Evolutionary conservation across 1,284 basidiomycete species (phyloP).

Genomic region (Sporisorium exsertum): DNA sequence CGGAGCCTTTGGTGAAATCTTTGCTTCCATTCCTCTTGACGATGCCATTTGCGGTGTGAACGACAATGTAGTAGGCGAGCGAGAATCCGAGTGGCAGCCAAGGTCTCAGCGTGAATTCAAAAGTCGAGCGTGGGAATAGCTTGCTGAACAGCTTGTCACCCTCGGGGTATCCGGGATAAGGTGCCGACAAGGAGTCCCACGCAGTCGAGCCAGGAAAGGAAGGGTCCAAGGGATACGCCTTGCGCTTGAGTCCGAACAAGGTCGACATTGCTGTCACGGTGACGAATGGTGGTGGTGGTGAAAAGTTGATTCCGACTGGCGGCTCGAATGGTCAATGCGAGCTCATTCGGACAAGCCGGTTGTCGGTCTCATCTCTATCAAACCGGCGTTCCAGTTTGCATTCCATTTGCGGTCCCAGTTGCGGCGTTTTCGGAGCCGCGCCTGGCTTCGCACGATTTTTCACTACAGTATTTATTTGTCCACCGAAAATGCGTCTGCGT

Average conservation of each 20-base stretch:
- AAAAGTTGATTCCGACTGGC: neutral
- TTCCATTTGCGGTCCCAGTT: slow-evolving; percentile 1
- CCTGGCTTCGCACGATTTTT: neutral
- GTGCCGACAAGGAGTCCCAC: slow-evolving; percentile 24
- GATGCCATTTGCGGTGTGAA: slow-evolving; percentile 49
- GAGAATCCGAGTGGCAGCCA: slow-evolving; percentile 51
- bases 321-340: neutral
- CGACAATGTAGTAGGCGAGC: slow-evolving; percentile 56
- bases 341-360: neutral
- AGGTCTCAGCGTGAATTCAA: slow-evolving; percentile 35
- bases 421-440: slow-evolving; percentile 6
- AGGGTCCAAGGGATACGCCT: slow-evolving; percentile 47
- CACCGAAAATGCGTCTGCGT: slow-evolving; percentile 10
- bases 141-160: slow-evolving; percentile 22
- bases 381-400: neutral
- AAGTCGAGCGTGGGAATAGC: slow-evolving; percentile 18
- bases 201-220: slow-evolving; percentile 4
- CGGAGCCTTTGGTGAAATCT: slow-evolving; percentile 48
- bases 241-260: slow-evolving; percentile 40
- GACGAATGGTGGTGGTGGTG: neutral
- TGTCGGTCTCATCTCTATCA: neutral
- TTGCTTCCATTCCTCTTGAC: slow-evolving; percentile 28
- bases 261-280: slow-evolving; percentile 26
- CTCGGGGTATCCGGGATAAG: slow-evolving; percentile 43
- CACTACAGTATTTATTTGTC: neutral